Conservation (phyloP, 345 rosid genomes). For the Salix viminalis region DNA sequence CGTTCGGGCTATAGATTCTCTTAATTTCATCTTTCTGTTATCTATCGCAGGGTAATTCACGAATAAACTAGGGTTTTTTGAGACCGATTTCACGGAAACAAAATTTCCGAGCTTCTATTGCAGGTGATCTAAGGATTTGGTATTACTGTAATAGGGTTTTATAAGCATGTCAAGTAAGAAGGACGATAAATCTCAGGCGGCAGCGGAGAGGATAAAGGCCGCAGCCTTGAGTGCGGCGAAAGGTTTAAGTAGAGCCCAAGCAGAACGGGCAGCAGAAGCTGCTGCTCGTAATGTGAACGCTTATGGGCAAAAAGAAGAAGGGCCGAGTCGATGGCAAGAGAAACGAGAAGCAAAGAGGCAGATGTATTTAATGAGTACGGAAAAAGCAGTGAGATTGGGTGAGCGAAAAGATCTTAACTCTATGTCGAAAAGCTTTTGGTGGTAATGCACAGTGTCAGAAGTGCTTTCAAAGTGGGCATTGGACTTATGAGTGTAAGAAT, state of each 20-base stretch:
- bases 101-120: neutral
- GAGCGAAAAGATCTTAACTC: conserved; percentile 77
- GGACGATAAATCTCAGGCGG: conserved; percentile 84
- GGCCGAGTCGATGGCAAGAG: conserved; percentile 99
- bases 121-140: neutral
- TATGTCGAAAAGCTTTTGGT: conserved; percentile 36
- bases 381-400: conserved; percentile 82
- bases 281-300: conserved; percentile 96
- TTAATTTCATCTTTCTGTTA: neutral
- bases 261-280: conserved; percentile 89
- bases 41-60: neutral
- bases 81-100: neutral
- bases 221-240: conserved; percentile 82
- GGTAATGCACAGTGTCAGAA: conserved; percentile 76
- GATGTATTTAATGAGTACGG: conserved; percentile 98
- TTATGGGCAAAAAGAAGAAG: conserved; percentile 98
- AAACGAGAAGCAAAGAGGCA: conserved; percentile 93
- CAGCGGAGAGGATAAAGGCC: conserved; percentile 91
- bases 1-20: neutral
- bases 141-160: neutral
- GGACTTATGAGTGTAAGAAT: conserved; percentile 95
- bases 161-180: conserved; percentile 75
- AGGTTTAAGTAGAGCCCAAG: conserved; percentile 96
- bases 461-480: conserved; percentile 86
- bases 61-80: neutral